Evolutionary conservation across 208 protist genomes (phyloP), one percentile per base, ranked within the genome.

Genomic region (Trypanosoma melophagium): DNA sequence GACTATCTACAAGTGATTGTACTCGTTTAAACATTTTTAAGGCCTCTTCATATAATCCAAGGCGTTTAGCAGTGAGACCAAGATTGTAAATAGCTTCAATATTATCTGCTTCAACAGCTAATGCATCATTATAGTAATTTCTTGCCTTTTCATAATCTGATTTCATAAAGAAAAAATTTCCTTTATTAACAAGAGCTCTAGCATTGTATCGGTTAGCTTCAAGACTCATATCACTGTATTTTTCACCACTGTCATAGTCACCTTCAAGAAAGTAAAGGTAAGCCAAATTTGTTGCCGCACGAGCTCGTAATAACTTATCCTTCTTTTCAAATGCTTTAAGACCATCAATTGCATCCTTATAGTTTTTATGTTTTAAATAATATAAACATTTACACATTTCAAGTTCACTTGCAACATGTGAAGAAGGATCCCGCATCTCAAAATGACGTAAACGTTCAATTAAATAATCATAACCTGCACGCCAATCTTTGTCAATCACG

Each of bases 261-360:
- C 93, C 95, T 71, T 99, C 97, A n/a, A 99, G 86, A 78, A 98
- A 98, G 88, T 99, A 99, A 22, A 99, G 81, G 72, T 98, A 99
- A 9, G 96, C 94, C 21, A 99, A 79, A 84, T 99, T 99, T 52
- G 96, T 98, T 58, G 97, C 94, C 17, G 97, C 97, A 8, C 87
- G 84, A 31, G 91, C 90, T 42, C 87, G 83, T 52, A 98, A 86
- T 28, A 78, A 66, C 70, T 87, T 88, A 76, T 98, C 96, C 80
- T 97, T 96, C 81, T 98, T 98, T 79, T 99, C 97, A 62, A 98
- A 99, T 13, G 80, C 79, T 75, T 98, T 98, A 44, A 98, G 84
- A 28, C 91, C 86, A 68, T 87, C 93, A 66, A 97, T 97, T 17
- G 97, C 96, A 61, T 97, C 86, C 58, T 92, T 81, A 81, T 96